Evolutionary conservation across 345 rosid species (phyloP).

Genomic region (Eutrema yunnanense): DNA sequence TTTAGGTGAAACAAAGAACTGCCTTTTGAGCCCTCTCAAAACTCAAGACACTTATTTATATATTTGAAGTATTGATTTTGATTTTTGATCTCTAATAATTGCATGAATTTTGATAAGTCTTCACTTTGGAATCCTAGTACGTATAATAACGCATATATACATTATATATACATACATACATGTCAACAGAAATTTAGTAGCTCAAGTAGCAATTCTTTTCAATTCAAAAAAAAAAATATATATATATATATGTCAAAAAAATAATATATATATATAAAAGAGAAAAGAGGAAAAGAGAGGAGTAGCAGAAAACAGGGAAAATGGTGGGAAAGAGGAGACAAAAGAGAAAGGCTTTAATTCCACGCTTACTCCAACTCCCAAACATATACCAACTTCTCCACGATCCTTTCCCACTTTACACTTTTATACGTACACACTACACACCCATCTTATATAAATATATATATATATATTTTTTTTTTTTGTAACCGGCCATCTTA

Average conservation of each 20-base stretch:
- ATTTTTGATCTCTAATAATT: background rate
- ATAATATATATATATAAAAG: background rate
- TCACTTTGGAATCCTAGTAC: background rate
- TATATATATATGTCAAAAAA: too few relatives aligned
- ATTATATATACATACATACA: too few relatives aligned
- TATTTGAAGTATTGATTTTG: background rate
- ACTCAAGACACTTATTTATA: background rate
- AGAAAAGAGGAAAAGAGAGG: conserved; percentile 18
- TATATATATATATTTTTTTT: too few relatives aligned
- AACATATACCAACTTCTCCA: conserved; percentile 33
- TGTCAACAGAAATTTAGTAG: too few relatives aligned
- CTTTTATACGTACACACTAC: background rate
- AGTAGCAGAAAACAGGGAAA: conserved; percentile 37
- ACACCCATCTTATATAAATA: background rate
- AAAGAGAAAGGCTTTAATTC: conserved; percentile 31
- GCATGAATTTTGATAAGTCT: background rate
- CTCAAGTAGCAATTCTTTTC: too few relatives aligned
- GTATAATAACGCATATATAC: too few relatives aligned
- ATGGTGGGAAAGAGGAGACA: conserved; percentile 44
- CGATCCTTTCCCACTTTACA: conserved; percentile 8
- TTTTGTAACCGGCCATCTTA: too few relatives aligned
- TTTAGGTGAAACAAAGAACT: background rate
- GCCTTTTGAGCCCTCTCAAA: background rate
- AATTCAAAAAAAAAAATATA: too few relatives aligned
- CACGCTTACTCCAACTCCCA: conserved; percentile 44